A percentile compares a stretch with the other conserved stretches of the same genome.
These are phyloP conservation scores for Ulvella scutata DNA, from an alignment of 139 green algal species.

Conservation along the genomic window DNA sequence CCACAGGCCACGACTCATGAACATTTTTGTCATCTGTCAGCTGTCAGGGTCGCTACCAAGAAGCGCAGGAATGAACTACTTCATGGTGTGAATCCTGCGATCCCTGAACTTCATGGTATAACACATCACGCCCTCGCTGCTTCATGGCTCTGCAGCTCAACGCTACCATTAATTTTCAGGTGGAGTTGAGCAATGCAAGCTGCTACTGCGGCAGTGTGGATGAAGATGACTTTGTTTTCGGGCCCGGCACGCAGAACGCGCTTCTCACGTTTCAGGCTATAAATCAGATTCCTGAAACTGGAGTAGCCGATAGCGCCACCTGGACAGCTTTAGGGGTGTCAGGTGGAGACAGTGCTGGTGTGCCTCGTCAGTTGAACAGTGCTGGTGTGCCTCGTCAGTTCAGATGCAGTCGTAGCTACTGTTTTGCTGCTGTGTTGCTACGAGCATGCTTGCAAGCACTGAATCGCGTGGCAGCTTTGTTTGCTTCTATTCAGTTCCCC, in stretches of 20 bases:
- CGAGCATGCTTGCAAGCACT: too few relatives aligned
- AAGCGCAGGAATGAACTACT: too few relatives aligned
- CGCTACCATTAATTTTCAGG: constrained; percentile 11
- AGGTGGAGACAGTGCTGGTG: background rate
- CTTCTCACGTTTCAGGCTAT: constrained; percentile 43
- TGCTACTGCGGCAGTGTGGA: constrained; percentile 56
- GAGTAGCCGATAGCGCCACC: constrained; percentile 9
- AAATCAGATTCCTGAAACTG: constrained; percentile 42
- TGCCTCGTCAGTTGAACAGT: too few relatives aligned
- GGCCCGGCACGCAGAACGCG: constrained; percentile 14
- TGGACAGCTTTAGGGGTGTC: background rate
- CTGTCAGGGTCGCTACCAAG: too few relatives aligned
- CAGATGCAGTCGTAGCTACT: too few relatives aligned
- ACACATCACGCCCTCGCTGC: background rate
- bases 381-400: too few relatives aligned
- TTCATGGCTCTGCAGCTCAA: background rate
- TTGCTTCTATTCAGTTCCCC: too few relatives aligned
- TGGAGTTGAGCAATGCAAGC: constrained; percentile 25
- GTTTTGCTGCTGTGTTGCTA: too few relatives aligned
- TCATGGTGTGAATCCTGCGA: too few relatives aligned
- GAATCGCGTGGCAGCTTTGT: too few relatives aligned
- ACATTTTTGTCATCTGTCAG: too few relatives aligned
- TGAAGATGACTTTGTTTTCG: constrained; percentile 41
- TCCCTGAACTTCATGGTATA: background rate
- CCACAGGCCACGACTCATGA: too few relatives aligned